Base-by-base conservation (phyloP, 2,329 filamentous ascomycete genomes). In the Colletotrichum shisoi region DNA sequence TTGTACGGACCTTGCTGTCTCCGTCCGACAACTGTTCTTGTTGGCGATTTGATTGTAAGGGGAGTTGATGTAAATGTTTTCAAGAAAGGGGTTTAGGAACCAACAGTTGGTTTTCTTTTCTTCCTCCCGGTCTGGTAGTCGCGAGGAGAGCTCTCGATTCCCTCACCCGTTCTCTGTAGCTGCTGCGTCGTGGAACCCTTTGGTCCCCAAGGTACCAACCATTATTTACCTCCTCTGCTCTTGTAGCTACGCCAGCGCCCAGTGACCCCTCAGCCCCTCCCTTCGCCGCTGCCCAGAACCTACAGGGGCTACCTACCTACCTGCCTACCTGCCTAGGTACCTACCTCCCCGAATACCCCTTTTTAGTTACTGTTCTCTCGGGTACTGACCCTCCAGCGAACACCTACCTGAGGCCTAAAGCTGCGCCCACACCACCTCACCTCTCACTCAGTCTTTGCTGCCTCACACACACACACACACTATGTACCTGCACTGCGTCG, bases 391-490 rank as follows among this genome's bases (percentile, higher is more conserved):
- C 49, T 48, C 49, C 37, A 65, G 54, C 61, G 49, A 68, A 57
- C 60, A 49, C 44, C 44, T 60, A 49, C 49, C 39, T 56, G 49
- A 51, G 56, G 49, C 54, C 49, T 37, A 56, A 19, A 64, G 54
- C 61, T 65, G 65, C 54, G 57, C 60, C 49, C 49, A 64, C 64
- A 67, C 64, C 60, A 60, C 57, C 34, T 57, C 19, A 62, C 49
- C 49, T 57, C 53, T 59, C 37, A 49, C 53, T 59, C 37, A 54
- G 54, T 51, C 48, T 57, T 46, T 58, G 54, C 49, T 64, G 63
- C 58, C 51, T 65, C 57, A 42, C 39, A 37, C 45, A 51, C 53
- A 48, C 24, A 44, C 48, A n/a, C n/a, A n/a, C n/a, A n/a, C n/a
- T n/a, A n/a, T n/a, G n/a, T 27, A 59, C 27, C 48, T 44, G 39